A percentile compares a stretch with the other conserved stretches of the same genome.
Evolutionary conservation across 2,329 filamentous ascomycete species (phyloP).

Genomic region (Thermothelomyces thermophilus): DNA sequence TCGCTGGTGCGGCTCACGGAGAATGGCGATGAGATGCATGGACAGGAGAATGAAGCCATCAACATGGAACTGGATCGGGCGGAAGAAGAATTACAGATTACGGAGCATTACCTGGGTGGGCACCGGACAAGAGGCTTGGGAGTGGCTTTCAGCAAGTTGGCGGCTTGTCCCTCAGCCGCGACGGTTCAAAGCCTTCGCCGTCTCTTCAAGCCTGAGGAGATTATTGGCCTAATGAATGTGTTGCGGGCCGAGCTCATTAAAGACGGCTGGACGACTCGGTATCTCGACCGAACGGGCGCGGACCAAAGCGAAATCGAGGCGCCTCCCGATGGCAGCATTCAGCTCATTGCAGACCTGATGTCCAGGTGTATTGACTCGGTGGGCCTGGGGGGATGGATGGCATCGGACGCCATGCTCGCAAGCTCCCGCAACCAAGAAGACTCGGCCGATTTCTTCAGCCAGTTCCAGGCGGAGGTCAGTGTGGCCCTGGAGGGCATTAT

Average conservation of each 20-base stretch:
- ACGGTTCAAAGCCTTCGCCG: constrained; percentile 59
- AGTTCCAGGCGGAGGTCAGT: constrained; percentile 61
- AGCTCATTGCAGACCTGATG: constrained; percentile 64
- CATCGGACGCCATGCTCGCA: constrained; percentile 48
- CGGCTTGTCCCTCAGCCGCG: constrained; percentile 52
- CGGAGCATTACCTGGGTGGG: constrained; percentile 60
- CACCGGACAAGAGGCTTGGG: constrained; percentile 60
- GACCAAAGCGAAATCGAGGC: constrained; percentile 34
- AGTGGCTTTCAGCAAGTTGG: constrained; percentile 62
- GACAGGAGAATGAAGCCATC: constrained; percentile 33
- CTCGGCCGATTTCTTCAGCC: constrained; percentile 56
- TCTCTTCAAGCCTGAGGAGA: constrained; percentile 59
- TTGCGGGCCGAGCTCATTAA: constrained; percentile 66
- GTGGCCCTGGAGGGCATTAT: constrained; percentile 66
- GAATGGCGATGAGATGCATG: constrained; percentile 24
- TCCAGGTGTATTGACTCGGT: constrained; percentile 70
- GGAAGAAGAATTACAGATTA: constrained; percentile 60
- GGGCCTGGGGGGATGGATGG: constrained; percentile 66
- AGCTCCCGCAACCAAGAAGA: constrained; percentile 42
- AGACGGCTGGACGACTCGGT: constrained; percentile 69
- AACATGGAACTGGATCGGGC: constrained; percentile 53
- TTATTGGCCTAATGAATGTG: constrained; percentile 64
- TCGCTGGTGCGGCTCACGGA: constrained; percentile 27
- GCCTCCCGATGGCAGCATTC: constrained; percentile 61
- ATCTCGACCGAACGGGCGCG: constrained; percentile 49